phyloP scores from a whole-genome alignment of 208 protist genomes.

The Leishmania aethiopica region DNA sequence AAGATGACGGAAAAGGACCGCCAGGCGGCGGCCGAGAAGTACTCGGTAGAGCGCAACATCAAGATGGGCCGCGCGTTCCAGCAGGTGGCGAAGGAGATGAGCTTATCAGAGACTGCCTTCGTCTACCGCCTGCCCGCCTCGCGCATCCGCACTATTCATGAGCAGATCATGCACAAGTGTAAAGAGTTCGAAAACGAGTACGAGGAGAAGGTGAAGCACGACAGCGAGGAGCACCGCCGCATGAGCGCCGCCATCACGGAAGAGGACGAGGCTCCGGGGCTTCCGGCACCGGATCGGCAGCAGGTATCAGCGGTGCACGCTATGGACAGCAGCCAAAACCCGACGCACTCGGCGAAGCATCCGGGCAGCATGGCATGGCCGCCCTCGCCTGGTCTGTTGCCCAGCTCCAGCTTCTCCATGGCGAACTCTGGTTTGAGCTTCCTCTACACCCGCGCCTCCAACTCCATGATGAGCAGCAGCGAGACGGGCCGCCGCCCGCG shows the following conservation, averaged over 20 bases:
- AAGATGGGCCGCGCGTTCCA: conserved; percentile 59
- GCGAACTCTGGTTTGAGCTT: conserved; percentile 49
- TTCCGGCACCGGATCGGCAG: conserved; percentile 7
- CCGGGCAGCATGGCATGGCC: conserved; percentile 14
- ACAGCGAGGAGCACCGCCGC: conserved; percentile 33
- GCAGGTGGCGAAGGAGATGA: conserved; percentile 61
- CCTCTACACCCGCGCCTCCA: conserved; percentile 37
- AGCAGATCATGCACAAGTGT: conserved; percentile 50
- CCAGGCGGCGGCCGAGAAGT: conserved; percentile 41
- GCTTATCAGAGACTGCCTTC: conserved; percentile 70
- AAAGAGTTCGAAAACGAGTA: conserved; percentile 65
- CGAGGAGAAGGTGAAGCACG: conserved; percentile 54
- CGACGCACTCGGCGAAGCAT: conserved; percentile 4
- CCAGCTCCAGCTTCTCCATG: conserved; percentile 55
- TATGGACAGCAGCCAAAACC: conserved; percentile 8
- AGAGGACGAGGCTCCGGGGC: conserved; percentile 25
- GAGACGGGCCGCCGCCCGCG: conserved; percentile 38
- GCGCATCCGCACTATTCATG: conserved; percentile 45
- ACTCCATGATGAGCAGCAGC: conserved; percentile 18
- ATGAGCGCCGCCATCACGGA: conserved; percentile 29
- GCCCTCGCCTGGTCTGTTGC: conserved; percentile 42
- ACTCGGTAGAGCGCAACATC: conserved; percentile 49
- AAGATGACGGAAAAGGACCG: conserved; percentile 47
- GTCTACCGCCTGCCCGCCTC: conserved; percentile 66
- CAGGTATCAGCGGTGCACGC: not conserved